Evolutionary conservation across 768 basidiomycete species (phyloP).

Genomic region (Cantharellus cinnabarinus): DNA sequence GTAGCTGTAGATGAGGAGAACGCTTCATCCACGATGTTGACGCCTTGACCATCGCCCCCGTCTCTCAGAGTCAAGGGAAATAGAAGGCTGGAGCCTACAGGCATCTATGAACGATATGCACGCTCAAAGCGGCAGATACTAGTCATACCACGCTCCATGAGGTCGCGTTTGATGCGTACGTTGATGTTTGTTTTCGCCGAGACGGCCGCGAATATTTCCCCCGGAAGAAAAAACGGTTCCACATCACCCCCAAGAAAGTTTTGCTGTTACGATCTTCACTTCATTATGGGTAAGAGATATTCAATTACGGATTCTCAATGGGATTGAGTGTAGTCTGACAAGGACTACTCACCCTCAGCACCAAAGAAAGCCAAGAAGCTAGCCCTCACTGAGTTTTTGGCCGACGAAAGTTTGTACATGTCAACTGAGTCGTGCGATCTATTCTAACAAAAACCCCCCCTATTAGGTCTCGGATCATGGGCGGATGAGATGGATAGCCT

Average conservation of each 20-base stretch:
- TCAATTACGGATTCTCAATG: no score
- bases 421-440: conserved; percentile 1
- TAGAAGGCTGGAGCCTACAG: neutral
- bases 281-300: no score
- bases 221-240: no score
- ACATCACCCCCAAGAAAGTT: no score
- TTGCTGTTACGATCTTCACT: no score
- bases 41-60: neutral
- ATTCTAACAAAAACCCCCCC: neutral
- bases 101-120: no score
- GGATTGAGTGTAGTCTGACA: neutral
- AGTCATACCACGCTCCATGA: no score
- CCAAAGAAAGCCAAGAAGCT: conserved; percentile 89
- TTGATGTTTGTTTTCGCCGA: no score
- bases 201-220: no score
- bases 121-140: no score
- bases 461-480: conserved; percentile 76
- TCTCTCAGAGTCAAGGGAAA: neutral
- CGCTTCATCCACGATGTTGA: neutral
- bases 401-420: conserved; percentile 46
- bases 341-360: conserved; percentile 24
- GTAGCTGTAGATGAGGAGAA: neutral
- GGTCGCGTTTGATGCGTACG: no score
- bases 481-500: conserved; percentile 94
- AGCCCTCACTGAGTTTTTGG: conserved; percentile 80